Evolutionary conservation across 768 basidiomycete species (phyloP), one percentile per base, ranked within the genome.

Genomic region (Lactifluus echinatus): DNA sequence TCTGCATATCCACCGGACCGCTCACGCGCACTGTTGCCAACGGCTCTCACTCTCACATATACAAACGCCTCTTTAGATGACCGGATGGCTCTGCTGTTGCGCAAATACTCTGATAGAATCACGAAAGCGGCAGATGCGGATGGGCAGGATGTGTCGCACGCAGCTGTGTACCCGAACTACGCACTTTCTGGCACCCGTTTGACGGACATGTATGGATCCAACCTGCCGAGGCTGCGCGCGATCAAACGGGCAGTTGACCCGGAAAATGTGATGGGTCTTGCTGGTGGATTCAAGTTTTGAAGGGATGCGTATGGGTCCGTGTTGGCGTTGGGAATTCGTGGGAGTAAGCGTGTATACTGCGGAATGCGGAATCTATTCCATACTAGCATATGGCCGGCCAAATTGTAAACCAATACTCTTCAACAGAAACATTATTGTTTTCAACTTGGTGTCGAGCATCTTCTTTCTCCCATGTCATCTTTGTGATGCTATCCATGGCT

Each of bases 21-120:
- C 24, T 50, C 50, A 3, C 60, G 49, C 0, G 37, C 51, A 3
- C 5, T 61, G 45, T 48, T 61, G 31, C 60, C 56, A 8, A 29
- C 51, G 14, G 21, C 14, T 34, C 2, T 49, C 15, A 1, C 8
- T 8, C 1, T 39, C 29, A 2, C 28, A 8, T 61, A 44, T 21
- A 19, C 31, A 3, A 49, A 55, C 5, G 46, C 73, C 15, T 39
- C 66, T 4, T 65, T 66, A 1, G 82, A 83, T 60, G 66, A 65
- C 8, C 56, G 63, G 31, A 72, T 82, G 46, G 66, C 75, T 19
- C 43, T 70, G 23, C 75, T 78, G 7, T 66, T 74, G 17, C 66
- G 66, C 17, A 56, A 47, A 3, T 28, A 23, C 14, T 23, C 55
- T 3, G 31, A 21, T 7, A 8, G 44, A 4, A 2, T 60, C 8